These are phyloP conservation scores for Hyaloperonospora brassicae DNA, from an alignment of 352 stramenopile genomes.

Conservation along the genomic window DNA sequence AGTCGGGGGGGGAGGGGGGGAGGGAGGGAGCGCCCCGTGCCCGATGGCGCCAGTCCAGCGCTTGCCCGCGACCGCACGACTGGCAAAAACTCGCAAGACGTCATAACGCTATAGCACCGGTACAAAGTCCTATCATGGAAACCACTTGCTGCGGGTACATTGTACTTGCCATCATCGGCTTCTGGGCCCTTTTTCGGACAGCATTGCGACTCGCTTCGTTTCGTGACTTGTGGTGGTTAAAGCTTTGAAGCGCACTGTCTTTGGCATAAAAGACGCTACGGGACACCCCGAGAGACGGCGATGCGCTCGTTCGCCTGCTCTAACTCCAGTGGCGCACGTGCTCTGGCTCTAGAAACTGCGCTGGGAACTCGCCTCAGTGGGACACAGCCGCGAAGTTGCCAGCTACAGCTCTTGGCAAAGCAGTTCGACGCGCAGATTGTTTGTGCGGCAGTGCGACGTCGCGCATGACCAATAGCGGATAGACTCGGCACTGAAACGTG, in stretches of 20 bases:
- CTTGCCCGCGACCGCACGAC: conserved; percentile 17
- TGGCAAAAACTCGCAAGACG: background rate
- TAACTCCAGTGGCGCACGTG: conserved; percentile 11
- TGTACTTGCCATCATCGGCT: conserved; percentile 6
- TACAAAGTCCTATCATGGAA: conserved; percentile 10
- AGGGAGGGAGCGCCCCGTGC: background rate
- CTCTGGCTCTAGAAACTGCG: conserved; percentile 25
- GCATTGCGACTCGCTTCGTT: conserved; percentile 9
- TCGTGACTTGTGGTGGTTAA: conserved; percentile 10
- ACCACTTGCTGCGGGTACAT: conserved; percentile 7
- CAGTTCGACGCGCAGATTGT: too few species aligned
- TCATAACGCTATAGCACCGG: too few species aligned
- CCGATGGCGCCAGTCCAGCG: conserved; percentile 19
- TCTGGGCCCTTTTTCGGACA: too few species aligned
- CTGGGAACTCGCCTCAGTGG: conserved; percentile 13
- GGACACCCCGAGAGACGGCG: conserved; percentile 8
- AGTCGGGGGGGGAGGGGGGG: background rate
- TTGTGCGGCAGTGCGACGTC: too few species aligned
- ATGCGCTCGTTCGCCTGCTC: conserved; percentile 9
- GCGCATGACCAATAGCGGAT: too few species aligned
- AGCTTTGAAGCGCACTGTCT: conserved; percentile 4
- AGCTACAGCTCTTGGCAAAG: background rate
- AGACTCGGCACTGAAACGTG: too few species aligned
- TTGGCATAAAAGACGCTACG: conserved; percentile 6
- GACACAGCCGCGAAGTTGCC: background rate